Conservation (phyloP, 2,329 filamentous ascomycete genomes). For the Dryadomyces sulphureus region DNA sequence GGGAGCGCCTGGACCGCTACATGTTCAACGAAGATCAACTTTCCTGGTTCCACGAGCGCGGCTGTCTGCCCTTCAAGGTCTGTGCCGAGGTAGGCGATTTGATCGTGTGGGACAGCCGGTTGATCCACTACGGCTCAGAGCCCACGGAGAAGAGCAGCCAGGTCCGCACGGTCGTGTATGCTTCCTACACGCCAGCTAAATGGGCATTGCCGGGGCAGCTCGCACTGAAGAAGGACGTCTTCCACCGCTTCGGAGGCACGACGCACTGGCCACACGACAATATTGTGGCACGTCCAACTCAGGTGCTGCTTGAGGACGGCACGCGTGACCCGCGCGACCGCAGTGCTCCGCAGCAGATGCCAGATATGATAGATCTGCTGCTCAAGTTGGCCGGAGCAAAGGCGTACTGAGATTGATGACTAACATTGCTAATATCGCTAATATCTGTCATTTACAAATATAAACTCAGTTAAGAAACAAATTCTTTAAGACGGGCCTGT, state of each 20-base stretch:
- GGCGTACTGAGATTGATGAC: conserved; percentile 9
- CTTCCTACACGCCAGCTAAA: conserved; percentile 19
- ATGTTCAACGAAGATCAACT: conserved; percentile 1
- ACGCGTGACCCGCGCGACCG: conserved; percentile 1
- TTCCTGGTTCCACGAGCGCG: conserved; percentile 1
- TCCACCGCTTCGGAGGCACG: conserved; percentile 14
- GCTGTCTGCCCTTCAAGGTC: conserved; percentile 4
- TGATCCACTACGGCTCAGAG: conserved; percentile 21
- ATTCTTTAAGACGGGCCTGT: neutral
- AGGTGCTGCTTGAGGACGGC: neutral
- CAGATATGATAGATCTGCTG: conserved; percentile 18
- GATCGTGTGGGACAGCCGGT: conserved; percentile 22
- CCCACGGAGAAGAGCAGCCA: conserved; percentile 13
- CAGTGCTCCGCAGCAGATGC: conserved; percentile 21
- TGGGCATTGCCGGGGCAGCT: conserved; percentile 16
- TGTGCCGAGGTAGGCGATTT: conserved; percentile 7
- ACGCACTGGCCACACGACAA: conserved; percentile 16
- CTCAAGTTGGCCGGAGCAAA: conserved; percentile 20
- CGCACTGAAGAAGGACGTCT: conserved; percentile 15
- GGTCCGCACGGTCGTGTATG: conserved; percentile 20
- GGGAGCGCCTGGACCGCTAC: conserved; percentile 1
- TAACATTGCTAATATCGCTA: no score
- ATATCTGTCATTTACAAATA: no score
- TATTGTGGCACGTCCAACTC: neutral
- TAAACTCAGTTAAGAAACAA: neutral